These are phyloP conservation scores for Pythium apleroticum DNA, from an alignment of 352 stramenopile genomes.

Conservation along the genomic window DNA sequence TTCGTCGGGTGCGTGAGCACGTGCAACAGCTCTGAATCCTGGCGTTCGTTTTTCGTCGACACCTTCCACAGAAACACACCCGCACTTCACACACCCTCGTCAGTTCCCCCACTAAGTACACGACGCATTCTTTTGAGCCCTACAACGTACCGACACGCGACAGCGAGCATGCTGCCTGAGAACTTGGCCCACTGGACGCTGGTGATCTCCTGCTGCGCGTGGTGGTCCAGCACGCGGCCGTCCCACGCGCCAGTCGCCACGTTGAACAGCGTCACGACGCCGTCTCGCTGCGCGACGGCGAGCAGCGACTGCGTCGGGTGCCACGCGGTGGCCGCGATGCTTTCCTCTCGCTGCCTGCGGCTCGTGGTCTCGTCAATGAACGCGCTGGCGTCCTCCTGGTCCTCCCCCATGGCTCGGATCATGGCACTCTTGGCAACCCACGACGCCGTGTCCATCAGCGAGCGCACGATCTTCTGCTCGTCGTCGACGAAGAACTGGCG, in stretches of 20 bases:
- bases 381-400: constrained; percentile 31
- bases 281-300: constrained; percentile 69
- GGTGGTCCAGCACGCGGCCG: constrained; percentile 57
- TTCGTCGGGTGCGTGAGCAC: constrained; percentile 60
- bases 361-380: constrained; percentile 21
- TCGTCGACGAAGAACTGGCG: constrained; percentile 62
- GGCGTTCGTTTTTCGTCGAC: constrained; percentile 33
- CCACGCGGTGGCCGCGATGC: constrained; percentile 59
- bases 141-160: constrained; percentile 49
- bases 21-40: constrained; percentile 57
- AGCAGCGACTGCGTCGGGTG: constrained; percentile 55
- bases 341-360: constrained; percentile 33
- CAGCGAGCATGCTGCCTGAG: constrained; percentile 57
- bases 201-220: constrained; percentile 51
- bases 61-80: constrained; percentile 77
- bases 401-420: constrained; percentile 26
- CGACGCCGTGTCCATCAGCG: constrained; percentile 28
- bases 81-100: constrained; percentile 27
- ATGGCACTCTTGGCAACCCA: constrained; percentile 27
- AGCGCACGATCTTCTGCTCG: constrained; percentile 51
- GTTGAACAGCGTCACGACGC: constrained; percentile 69
- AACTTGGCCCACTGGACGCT: constrained; percentile 64
- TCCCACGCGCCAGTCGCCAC: constrained; percentile 58
- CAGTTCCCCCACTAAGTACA: not conserved
- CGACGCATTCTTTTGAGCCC: not conserved